Evolutionary conservation across 495 filamentous ascomycete genomes (phyloP).

Genomic region (Hypoxylon lienhwacheense): DNA sequence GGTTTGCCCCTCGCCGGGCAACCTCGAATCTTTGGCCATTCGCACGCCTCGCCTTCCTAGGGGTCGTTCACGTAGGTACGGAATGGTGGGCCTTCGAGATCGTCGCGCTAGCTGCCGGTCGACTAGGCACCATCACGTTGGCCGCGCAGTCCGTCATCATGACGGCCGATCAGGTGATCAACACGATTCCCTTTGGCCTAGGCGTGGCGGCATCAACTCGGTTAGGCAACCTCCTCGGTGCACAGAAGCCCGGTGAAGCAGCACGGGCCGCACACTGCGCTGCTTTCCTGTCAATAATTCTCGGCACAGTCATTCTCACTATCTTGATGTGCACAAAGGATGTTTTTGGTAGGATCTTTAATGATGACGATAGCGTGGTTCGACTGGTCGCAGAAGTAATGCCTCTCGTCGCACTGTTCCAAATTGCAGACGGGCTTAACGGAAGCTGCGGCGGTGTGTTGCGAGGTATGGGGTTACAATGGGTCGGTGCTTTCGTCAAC

Average conservation of each 20-base stretch:
- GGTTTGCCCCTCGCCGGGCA: conserved; percentile 64
- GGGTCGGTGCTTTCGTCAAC: conserved; percentile 87
- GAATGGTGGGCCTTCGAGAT: conserved; percentile 99
- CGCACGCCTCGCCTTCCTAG: conserved; percentile 72
- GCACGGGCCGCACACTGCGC: conserved; percentile 75
- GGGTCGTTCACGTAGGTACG: conserved; percentile 86
- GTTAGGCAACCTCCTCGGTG: conserved; percentile 82
- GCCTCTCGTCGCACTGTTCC: conserved; percentile 90
- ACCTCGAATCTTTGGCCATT: conserved; percentile 71
- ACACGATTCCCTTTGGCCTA: conserved; percentile 89
- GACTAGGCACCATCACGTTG: conserved; percentile 78
- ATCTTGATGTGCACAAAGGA: conserved; percentile 74
- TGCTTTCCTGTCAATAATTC: conserved; percentile 69
- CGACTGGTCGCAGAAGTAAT: conserved; percentile 77
- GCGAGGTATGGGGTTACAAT: conserved; percentile 84
- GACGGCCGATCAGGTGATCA: conserved; percentile 91
- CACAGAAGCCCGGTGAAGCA: conserved; percentile 67
- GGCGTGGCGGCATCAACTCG: conserved; percentile 81
- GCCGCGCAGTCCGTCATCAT: conserved; percentile 92
- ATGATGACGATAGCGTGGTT: conserved; percentile 75
- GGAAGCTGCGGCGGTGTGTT: conserved; percentile 82
- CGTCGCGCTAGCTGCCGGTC: conserved; percentile 84
- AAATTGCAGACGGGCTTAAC: conserved; percentile 89
- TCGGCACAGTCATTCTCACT: conserved; percentile 69
- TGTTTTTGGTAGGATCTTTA: conserved; percentile 82